Conservation (phyloP, 352 stramenopile genomes). For the Peronosclerospora sorghi region DNA sequence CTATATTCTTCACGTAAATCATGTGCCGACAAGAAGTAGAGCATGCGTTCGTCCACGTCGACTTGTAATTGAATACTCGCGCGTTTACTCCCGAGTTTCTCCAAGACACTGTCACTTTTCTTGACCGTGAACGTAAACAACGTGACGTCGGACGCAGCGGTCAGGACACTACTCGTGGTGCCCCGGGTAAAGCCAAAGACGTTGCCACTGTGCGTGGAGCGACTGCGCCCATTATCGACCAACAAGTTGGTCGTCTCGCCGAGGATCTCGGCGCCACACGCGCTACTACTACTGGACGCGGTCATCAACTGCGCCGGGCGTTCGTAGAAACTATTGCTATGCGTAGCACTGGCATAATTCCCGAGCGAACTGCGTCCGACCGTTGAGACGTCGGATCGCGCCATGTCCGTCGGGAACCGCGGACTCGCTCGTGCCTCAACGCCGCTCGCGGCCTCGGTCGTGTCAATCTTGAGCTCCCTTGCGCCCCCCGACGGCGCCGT, state of each 20-base stretch:
- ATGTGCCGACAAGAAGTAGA: constrained; percentile 72
- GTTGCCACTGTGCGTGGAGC: constrained; percentile 47
- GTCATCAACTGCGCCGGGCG: constrained; percentile 20
- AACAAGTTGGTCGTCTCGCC: constrained; percentile 30
- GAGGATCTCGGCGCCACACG: constrained; percentile 17
- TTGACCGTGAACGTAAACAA: constrained; percentile 82
- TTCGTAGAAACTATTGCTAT: constrained; percentile 28
- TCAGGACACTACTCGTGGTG: too few species aligned
- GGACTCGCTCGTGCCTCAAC: constrained; percentile 11
- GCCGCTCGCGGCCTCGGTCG: constrained; percentile 1
- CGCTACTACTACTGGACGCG: constrained; percentile 8
- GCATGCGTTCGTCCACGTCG: constrained; percentile 71
- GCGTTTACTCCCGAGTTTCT: constrained; percentile 74
- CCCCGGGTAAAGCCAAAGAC: constrained; percentile 68
- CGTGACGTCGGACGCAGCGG: constrained; percentile 57
- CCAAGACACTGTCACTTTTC: constrained; percentile 74
- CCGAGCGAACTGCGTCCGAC: constrained; percentile 34
- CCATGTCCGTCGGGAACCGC: constrained; percentile 56
- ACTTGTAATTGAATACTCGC: constrained; percentile 76
- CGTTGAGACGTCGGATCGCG: constrained; percentile 22
- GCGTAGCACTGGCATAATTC: constrained; percentile 15
- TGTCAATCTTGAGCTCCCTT: constrained; percentile 9
- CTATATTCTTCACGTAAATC: constrained; percentile 72
- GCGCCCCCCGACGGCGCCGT: not conserved
- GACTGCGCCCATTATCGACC: constrained; percentile 54